A percentile compares a stretch with the other conserved stretches of the same genome.
Evolutionary conservation across 2,329 filamentous ascomycete species (phyloP).

Genomic region (Diaporthe capsici): DNA sequence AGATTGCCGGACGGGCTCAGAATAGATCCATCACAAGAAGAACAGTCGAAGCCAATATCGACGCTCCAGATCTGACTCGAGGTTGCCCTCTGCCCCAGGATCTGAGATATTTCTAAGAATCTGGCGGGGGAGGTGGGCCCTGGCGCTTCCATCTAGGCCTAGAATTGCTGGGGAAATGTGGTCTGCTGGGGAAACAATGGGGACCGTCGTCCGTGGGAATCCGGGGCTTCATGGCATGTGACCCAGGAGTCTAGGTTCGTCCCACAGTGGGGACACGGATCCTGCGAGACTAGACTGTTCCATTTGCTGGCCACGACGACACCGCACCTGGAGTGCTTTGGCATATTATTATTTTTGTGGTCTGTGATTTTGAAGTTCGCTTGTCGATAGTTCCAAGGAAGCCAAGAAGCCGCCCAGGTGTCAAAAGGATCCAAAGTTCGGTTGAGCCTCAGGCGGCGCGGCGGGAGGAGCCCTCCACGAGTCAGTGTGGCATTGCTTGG

Average conservation of each 20-base stretch:
- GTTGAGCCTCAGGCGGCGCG: conserved; percentile 22
- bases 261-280: not conserved
- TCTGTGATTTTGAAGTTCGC: not conserved
- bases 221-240: not conserved
- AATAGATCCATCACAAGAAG: too few species aligned
- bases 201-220: not conserved
- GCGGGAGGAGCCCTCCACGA: conserved; percentile 10
- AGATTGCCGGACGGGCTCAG: too few species aligned
- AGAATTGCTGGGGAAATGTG: conserved; percentile 29
- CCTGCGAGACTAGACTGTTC: not conserved
- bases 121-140: conserved; percentile 28
- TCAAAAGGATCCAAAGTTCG: conserved; percentile 1
- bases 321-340: not conserved
- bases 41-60: not conserved
- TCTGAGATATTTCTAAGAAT: not conserved
- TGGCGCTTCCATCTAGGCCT: not conserved
- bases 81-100: not conserved
- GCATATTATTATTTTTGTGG: not conserved
- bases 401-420: conserved; percentile 16
- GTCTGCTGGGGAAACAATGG: conserved; percentile 11
- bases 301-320: too few species aligned
- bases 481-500: conserved; percentile 32
- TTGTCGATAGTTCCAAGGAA: not conserved
- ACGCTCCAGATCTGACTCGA: not conserved
- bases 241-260: not conserved